A percentile compares a stretch with the other conserved stretches of the same genome.
These are phyloP conservation scores for Oryza australiensis DNA, from an alignment of 176 grass and related monocot species.

Conservation along the genomic window DNA sequence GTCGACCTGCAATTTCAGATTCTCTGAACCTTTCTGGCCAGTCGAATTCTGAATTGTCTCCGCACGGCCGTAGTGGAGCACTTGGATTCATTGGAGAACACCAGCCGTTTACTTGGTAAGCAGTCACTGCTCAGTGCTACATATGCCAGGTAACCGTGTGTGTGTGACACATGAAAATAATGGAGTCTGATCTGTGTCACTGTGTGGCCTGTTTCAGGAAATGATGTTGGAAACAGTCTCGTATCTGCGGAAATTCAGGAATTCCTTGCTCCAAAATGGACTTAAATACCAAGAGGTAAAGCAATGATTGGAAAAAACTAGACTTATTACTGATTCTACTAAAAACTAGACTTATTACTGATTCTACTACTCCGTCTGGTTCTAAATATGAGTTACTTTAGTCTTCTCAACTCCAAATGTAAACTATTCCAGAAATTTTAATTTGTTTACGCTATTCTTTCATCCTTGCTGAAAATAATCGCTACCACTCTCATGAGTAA, in stretches of 20 bases:
- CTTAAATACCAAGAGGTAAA: background rate
- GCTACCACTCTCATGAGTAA: background rate
- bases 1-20: slow-evolving; percentile 42
- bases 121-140: background rate
- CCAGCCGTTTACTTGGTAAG: slow-evolving; percentile 13
- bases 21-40: slow-evolving; percentile 36
- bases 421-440: background rate
- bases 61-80: background rate
- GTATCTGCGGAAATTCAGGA: background rate
- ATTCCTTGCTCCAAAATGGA: background rate
- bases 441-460: background rate
- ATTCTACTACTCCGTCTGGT: background rate
- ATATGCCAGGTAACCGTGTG: background rate
- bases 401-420: background rate
- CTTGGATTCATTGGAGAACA: slow-evolving; percentile 25
- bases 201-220: background rate
- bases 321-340: background rate
- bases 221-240: background rate
- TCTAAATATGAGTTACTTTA: background rate
- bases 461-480: background rate
- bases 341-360: background rate
- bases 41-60: background rate
- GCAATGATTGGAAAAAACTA: background rate
- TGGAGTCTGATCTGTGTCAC: background rate
- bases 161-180: background rate